Conservation (phyloP, 345 rosid genomes). For the Brassica incana region DNA sequence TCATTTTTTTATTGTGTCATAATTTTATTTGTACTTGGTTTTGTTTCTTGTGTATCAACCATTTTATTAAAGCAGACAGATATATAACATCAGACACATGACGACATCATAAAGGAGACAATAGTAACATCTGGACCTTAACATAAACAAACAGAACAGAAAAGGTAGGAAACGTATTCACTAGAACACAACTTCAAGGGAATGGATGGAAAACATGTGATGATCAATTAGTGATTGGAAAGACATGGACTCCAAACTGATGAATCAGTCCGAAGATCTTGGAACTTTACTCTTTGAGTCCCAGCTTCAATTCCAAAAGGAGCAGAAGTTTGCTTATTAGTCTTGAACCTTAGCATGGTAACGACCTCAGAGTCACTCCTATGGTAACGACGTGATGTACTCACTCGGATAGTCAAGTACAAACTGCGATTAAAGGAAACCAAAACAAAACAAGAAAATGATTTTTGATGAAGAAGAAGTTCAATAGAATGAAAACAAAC, state of each 20-base stretch:
- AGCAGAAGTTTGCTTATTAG: slow-evolving; percentile 28
- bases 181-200: neutral
- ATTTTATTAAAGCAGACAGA: neutral
- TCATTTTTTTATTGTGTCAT: neutral
- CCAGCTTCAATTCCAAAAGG: slow-evolving; percentile 36
- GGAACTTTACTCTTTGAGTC: slow-evolving; percentile 1
- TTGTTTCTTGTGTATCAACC: neutral
- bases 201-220: neutral
- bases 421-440: neutral
- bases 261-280: slow-evolving; percentile 30
- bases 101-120: neutral
- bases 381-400: slow-evolving; percentile 17
- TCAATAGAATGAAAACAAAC: neutral
- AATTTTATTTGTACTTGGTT: neutral
- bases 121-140: neutral
- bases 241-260: slow-evolving; percentile 28
- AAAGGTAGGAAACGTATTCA: neutral
- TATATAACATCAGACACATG: neutral
- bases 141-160: neutral
- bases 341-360: slow-evolving; percentile 25
- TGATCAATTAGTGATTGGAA: slow-evolving; percentile 23
- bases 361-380: neutral
- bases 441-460: neutral
- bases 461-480: neutral
- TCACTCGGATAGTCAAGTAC: slow-evolving; percentile 38